Base-by-base conservation (phyloP, 257 asterid genomes). In the Solanum medicagineum region DNA sequence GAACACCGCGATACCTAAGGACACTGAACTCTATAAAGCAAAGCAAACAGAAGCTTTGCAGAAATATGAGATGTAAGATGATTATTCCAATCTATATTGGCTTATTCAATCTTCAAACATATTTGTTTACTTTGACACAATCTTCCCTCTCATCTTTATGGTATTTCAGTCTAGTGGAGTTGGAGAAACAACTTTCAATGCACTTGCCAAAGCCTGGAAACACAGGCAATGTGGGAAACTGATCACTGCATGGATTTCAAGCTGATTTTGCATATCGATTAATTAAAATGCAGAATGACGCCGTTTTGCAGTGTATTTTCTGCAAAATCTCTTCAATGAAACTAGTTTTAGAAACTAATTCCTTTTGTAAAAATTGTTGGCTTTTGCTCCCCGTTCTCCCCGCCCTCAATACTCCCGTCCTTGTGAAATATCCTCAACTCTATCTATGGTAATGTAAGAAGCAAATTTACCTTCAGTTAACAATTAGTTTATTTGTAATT, bases 111-210 rank as follows among this genome's bases (percentile, higher is more conserved):
- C 63, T 79, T 53, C 83, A 29, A 53, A 54, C 49, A 79, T 53
- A 29, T 29, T 55, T 53, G 19, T 29, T 79, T 26, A 54, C 42
- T 53, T 24, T 53, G 29, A 79, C 24, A 20, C 83, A 79, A 79
- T 79, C 60, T 79, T 29, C 12, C 83, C 19, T 51, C 83, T 79
- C 65, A 53, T 79, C 17, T 29, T 16, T 79, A 53, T 79, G 26
- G 15, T 66, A 68, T 84, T 88, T 75, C 98, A 94, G 99, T 56
- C 92, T 96, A 89, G 87, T 94, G 29, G 99, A 96, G 92, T 86
- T 96, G 88, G 98, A 96, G 94, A 96, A 96, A 88, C 97, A 93
- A 75, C 98, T 96, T 62, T 29, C 88, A 19, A 89, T 92, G 16
- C 88, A 90, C 84, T 90, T 94, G 77, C 93, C 97, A 10, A 87